Base-by-base conservation (phyloP, 352 stramenopile genomes). In the Globisporangium cylindrosporum region DNA sequence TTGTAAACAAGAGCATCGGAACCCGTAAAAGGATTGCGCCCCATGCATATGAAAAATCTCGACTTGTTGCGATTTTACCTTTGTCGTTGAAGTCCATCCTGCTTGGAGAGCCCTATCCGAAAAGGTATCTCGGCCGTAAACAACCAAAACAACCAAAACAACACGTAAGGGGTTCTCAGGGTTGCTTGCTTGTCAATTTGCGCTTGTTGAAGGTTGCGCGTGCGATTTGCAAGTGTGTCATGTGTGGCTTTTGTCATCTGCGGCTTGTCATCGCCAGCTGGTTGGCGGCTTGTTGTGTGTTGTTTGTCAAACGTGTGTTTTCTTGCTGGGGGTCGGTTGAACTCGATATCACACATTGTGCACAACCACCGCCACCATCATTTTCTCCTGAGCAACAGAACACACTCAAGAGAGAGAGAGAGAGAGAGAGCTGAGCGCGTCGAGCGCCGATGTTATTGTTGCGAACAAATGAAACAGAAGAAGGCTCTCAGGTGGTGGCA, bases 361-460 rank as follows among this genome's bases (percentile, higher is more conserved):
- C 29, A 60, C 55, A 7, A 61, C 56, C 56, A 62, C 29, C 32
- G 29, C 56, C 56, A 62, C 29, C 32, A 48, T 4, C 43, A 24
- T 24, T 51, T 51, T 51, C 43, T 51, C 38, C 14, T 6, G 38
- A n/a, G 3, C 43, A 48, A 18, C 49, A 27, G 10, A 27, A 27
- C 56, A 62, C 41, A 9, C n/a, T 6, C 27, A 32, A 20, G 4
- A 5, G 12, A 22, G 20, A n/a, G 56, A 32, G 29, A 20, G 9
- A 60, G 6, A 25, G 9, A 5, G 12, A 22, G 20, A n/a, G 32
- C 29, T 32, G 29, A 32, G 29, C 22, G 32, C 32, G 29, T 62
- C 56, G 32, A 62, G 49, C 56, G 56, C 32, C 56, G 56, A 62
- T 62, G 32, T 22, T 38, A n/a, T 22, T 61, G 32, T 22, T 38